Conservation (phyloP, 805 yeast genomes). For the Debaryomyces maramus region DNA sequence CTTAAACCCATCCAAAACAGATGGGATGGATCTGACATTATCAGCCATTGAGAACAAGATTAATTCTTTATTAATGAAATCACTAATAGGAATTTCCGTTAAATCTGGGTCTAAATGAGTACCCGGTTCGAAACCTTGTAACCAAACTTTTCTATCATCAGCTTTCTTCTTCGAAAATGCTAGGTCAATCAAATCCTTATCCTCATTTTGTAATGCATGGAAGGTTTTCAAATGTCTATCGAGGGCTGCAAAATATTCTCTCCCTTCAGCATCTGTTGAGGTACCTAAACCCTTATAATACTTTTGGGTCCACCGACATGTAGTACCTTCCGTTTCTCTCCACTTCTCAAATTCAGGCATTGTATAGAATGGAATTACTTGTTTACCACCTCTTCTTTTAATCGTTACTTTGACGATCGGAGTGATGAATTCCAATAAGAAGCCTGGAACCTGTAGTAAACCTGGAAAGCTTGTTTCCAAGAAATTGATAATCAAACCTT, state of each 20-base stretch:
- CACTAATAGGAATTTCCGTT: slow-evolving; percentile 80
- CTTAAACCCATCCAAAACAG: slow-evolving; percentile 90
- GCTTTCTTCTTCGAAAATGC: slow-evolving; percentile 95
- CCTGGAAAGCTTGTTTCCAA: slow-evolving; percentile 95
- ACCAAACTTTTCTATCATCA: slow-evolving; percentile 97
- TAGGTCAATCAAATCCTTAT: slow-evolving; percentile 75
- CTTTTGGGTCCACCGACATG: slow-evolving; percentile 84
- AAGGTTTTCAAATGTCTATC: slow-evolving; percentile 85
- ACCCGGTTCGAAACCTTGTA: slow-evolving; percentile 87
- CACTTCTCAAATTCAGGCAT: slow-evolving; percentile 96
- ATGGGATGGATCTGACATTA: slow-evolving; percentile 92
- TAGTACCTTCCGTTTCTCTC: slow-evolving; percentile 80
- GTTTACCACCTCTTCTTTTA: slow-evolving; percentile 49
- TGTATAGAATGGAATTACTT: slow-evolving; percentile 74
- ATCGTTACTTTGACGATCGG: slow-evolving; percentile 92
- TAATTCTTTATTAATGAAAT: slow-evolving; percentile 91
- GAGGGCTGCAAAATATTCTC: slow-evolving; percentile 83
- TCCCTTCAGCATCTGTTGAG: slow-evolving; percentile 75
- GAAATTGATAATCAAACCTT: slow-evolving; percentile 91
- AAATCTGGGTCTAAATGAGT: slow-evolving; percentile 83
- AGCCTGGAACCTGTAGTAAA: slow-evolving; percentile 83
- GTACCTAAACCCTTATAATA: slow-evolving; percentile 99
- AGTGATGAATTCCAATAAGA: slow-evolving; percentile 89
- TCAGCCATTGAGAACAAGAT: slow-evolving; percentile 96
- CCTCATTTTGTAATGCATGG: slow-evolving; percentile 77